Base-by-base conservation (phyloP, 2,329 filamentous ascomycete genomes). In the Cordyceps pruinosa region DNA sequence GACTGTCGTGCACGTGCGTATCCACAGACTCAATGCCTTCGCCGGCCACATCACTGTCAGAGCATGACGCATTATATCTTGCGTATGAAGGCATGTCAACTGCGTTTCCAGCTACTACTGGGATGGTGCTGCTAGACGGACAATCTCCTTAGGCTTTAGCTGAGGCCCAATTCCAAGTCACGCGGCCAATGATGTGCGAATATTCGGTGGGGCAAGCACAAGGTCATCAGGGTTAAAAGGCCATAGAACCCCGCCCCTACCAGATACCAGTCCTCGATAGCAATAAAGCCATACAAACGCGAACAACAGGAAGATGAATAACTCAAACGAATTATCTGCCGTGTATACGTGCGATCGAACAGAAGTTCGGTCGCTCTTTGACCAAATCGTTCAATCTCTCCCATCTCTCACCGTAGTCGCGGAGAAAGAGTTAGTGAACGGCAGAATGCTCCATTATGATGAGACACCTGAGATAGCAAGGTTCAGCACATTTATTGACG, bases 1-100 rank as follows among this genome's bases (percentile, higher is more conserved):
- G 45, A 34, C 7, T 12, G n/a, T 32, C 25, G 26, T 47, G 26
- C 44, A 47, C n/a, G 17, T 47, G 44, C 44, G 44, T 30, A 32
- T 47, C 25, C 44, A 47, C 44, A 47, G 44, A 47, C 45, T 48
- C 45, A 48, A 48, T 23, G 45, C 45, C 45, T 21, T 48, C 45
- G 26, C 28, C 28, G 19, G 45, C 45, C n/a, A 48, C 45, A 48
- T 23, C 45, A 48, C 45, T 48, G 19, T 34, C 45, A 48, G 28
- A 34, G 45, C 45, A 48, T 48, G 45, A 48, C 45, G 45, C 26
- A 48, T 1, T 15, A 48, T 48, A 34, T 48, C 23, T 23, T 47
- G 28, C 3, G 44, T 47, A 30, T 47, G 44, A 1, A 30, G 23
- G n/a, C 19, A 9, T 47, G 2, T 30, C 44, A 47, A 12, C 13